Base-by-base conservation (phyloP, 163 green algal genomes). In the Scenedesmus sp. region DNA sequence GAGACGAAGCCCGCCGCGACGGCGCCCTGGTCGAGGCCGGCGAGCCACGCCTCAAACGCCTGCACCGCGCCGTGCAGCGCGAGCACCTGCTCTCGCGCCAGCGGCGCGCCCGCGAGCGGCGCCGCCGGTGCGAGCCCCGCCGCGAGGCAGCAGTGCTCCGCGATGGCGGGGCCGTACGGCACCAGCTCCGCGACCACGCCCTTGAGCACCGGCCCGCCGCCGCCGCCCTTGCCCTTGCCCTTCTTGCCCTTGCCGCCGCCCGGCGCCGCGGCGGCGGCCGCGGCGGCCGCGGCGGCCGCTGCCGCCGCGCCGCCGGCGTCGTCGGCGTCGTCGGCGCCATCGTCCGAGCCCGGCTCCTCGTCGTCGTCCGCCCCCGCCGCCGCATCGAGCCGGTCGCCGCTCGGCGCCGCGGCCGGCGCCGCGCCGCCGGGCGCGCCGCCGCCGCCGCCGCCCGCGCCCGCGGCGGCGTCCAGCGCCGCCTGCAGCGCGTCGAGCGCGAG, bases 81-180 rank as follows among this genome's bases (percentile, higher is more conserved):
- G 1, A 39, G 29, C 5, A 57, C 33, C 80, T 94, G 75, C 3
- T 34, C 78, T 9, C 56, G 42, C 2, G 5, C 63, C 34, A 92
- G 77, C 5, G 45, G 60, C 70, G 70, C 39, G 24, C 29, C 20
- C 20, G 17, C 2, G 29, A 75, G 42, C 10, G n/a, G 39, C 22
- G 73, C 66, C 4, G 56, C 39, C 9, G 92, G 87, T 4, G 87
- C 64, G 26, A 98, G 80, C 0, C 87, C 88, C 9, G 94, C 93
- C 20, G 77, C 54, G 44, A 92, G 75, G 3, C 93, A 78, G 63
- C 88, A 89, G 83, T 98, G 95, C 71, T 98, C 93, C 0, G 83
- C 88, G 2, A 97, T 78, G n/a, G 86, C 78, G 0, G 93, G 91
- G 1, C 95, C 95, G 73, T 98, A 98, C 29, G 87, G 86, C 54